Evolutionary conservation across 208 protist species (phyloP), one percentile per base, ranked within the genome.

Genomic region (Crithidia brevicula): DNA sequence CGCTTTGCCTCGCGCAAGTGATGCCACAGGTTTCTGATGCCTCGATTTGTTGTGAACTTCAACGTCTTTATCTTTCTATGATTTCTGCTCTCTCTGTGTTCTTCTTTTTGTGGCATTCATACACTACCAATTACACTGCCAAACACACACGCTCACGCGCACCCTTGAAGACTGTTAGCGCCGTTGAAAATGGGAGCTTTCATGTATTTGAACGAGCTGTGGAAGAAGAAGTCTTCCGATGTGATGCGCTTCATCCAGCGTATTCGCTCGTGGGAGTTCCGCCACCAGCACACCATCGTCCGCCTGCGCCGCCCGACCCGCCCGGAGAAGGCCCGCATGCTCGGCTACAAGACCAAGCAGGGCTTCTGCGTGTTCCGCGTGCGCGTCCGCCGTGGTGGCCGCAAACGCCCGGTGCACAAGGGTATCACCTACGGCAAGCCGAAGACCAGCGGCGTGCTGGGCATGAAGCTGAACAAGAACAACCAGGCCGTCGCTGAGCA

Each of bases 261-360:
- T 73, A 86, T 99, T 46, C 96, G 99, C 71, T 88, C 87, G 77
- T 99, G 99, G 99, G 98, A 99, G 92, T 99, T 98, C 94, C 96
- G 98, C 74, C 97, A 99, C 82, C 88, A 95, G 81, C 86, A 96
- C 83, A 90, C 87, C 28, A 79, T 97, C 63, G 87, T 96, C 30
- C 81, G 99, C 78, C 92, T 97, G 70, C 77, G 92, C 66, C 95
- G 92, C 72, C 98, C 99, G 47, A 99, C 97, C 47, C 93, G 99
- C 77, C 98, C 98, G 50, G 99, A 99, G 82, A 99, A 99, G 92
- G 99, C 99, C 36, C 93, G 98, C 77, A 91, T 93, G 75, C 86
- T 99, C 40, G 99, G 99, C 84, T 99, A 99, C 97, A 99, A 99
- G 92, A 97, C 97, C 59, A 99, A 99, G 95, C 97, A 99, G 84